These are phyloP conservation scores for Ulvella scutata DNA, from an alignment of 139 green algal species.

Conservation along the genomic window DNA sequence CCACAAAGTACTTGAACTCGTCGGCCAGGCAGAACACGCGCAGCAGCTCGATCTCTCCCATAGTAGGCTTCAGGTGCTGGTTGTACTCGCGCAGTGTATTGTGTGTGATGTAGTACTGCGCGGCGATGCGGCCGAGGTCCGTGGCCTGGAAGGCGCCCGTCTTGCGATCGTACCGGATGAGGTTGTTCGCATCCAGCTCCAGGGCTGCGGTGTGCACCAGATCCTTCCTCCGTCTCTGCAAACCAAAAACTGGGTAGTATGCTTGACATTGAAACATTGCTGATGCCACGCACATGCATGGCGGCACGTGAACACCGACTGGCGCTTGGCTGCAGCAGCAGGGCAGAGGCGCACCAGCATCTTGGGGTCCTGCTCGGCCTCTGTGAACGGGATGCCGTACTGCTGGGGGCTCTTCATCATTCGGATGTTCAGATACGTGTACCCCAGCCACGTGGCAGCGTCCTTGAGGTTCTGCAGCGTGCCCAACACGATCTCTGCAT, in stretches of 20 bases:
- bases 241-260: not conserved
- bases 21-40: conserved; percentile 84
- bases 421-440: conserved; percentile 92
- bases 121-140: conserved; percentile 89
- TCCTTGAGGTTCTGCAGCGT: conserved; percentile 67
- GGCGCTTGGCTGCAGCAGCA: not conserved
- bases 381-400: conserved; percentile 71
- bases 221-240: conserved; percentile 68
- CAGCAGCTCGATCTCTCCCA: conserved; percentile 95
- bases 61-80: conserved; percentile 89
- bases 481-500: conserved; percentile 92
- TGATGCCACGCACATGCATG: not conserved
- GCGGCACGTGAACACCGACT: not conserved
- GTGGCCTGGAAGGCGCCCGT: conserved; percentile 76
- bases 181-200: conserved; percentile 75
- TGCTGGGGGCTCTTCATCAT: conserved; percentile 87
- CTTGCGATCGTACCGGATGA: conserved; percentile 88
- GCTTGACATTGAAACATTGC: too few species aligned
- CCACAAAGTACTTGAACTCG: conserved; percentile 78
- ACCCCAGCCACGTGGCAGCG: conserved; percentile 74
- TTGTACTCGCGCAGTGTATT: conserved; percentile 88
- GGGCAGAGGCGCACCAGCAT: conserved; percentile 26
- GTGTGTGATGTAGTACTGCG: conserved; percentile 94
- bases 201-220: conserved; percentile 74
- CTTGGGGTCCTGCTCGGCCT: conserved; percentile 60